phyloP scores from a whole-genome alignment of 495 filamentous ascomycete genomes.

The Immersiella caudata region DNA sequence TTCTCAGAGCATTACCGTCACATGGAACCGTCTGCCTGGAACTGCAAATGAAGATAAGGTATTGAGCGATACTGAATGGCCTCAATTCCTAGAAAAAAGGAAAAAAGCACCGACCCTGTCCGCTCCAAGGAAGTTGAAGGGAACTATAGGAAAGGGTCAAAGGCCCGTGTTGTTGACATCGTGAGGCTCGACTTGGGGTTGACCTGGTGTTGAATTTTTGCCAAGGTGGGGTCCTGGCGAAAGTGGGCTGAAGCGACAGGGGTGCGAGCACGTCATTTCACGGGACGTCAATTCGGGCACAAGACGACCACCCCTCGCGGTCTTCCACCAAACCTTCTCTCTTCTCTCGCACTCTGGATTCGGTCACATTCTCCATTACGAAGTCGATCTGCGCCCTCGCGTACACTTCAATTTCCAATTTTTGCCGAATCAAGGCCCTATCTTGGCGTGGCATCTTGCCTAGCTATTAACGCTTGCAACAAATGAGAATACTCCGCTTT shows the following conservation, averaged over 20 bases:
- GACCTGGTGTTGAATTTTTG: neutral
- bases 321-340: neutral
- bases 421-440: too few species aligned
- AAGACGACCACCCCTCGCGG: neutral
- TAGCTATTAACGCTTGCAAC: neutral
- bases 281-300: constrained; percentile 8
- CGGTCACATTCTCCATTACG: neutral
- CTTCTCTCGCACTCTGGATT: neutral
- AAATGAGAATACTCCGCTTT: neutral
- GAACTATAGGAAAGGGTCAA: too few species aligned
- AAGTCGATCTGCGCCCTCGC: neutral
- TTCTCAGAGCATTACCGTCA: too few species aligned
- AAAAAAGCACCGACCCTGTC: too few species aligned
- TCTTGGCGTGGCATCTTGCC: neutral
- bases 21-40: too few species aligned
- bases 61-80: too few species aligned
- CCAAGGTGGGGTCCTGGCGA: neutral
- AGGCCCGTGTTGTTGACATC: neutral
- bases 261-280: constrained; percentile 23
- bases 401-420: neutral
- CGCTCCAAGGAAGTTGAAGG: too few species aligned
- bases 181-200: neutral
- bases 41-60: too few species aligned
- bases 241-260: constrained; percentile 7
- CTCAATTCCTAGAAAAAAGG: too few species aligned